phyloP scores from a whole-genome alignment of 495 filamentous ascomycete genomes.

The Xylaria venustula region DNA sequence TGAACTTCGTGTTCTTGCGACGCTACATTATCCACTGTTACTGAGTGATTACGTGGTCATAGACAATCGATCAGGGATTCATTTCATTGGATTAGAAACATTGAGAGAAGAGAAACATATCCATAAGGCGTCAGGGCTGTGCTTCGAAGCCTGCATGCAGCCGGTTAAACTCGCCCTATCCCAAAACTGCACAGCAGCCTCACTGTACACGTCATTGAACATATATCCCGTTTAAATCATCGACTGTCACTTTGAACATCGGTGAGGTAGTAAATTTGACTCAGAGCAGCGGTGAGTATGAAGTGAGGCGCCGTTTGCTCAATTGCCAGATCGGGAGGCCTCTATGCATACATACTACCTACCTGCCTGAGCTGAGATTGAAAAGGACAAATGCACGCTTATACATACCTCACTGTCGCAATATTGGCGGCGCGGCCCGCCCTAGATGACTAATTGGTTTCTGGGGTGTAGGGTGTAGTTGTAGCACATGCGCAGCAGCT shows the following conservation, averaged over 20 bases:
- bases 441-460: neutral
- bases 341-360: neutral
- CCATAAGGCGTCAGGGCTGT: conserved; percentile 7
- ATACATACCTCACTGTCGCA: neutral
- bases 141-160: neutral
- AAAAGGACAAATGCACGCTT: no score
- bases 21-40: no score
- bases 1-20: no score
- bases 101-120: no score
- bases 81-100: no score
- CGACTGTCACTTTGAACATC: neutral
- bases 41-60: no score
- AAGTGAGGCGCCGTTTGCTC: neutral
- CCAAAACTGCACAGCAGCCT: neutral
- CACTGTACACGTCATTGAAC: conserved; percentile 1
- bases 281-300: neutral
- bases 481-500: no score
- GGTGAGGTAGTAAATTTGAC: no score
- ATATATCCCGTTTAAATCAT: neutral
- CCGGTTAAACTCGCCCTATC: neutral
- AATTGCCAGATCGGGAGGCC: neutral
- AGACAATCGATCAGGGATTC: no score
- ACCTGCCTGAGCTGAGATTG: no score
- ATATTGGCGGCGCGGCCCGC: neutral
- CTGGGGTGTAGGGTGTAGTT: no score